Percentiles rank a stretch among this genome's conserved stretches.
Evolutionary conservation across 192 early-diverging fungal species (phyloP).

Genomic region (Linderina pennispora): DNA sequence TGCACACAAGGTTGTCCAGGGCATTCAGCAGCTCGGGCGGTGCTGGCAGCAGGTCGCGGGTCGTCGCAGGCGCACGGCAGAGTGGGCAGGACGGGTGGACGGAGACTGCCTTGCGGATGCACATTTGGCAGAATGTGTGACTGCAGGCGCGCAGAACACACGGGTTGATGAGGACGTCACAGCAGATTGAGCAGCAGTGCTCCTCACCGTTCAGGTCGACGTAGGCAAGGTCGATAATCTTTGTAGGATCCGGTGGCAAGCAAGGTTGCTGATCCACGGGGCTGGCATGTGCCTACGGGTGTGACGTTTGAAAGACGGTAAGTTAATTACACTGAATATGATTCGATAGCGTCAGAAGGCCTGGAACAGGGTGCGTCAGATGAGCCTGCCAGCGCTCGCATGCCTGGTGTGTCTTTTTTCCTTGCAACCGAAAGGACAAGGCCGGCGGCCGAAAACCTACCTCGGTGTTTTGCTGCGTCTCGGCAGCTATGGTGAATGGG

Average conservation of each 20-base stretch:
- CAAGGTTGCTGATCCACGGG: too few species aligned
- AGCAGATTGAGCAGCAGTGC: neutral
- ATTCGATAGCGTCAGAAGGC: slow-evolving; percentile 5
- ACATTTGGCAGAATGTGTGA: neutral
- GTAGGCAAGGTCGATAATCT: neutral
- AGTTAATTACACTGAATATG: too few species aligned
- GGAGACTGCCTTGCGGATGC: neutral
- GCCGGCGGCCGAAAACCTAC: too few species aligned
- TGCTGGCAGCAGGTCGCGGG: neutral
- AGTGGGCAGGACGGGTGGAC: neutral
- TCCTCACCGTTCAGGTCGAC: neutral
- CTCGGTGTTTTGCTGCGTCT: too few species aligned
- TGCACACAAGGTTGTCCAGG: neutral
- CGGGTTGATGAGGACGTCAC: neutral
- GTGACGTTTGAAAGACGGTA: too few species aligned
- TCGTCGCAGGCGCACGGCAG: neutral
- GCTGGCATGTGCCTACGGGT: too few species aligned
- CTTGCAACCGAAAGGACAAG: too few species aligned
- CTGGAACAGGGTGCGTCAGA: too few species aligned
- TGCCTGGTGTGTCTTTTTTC: too few species aligned
- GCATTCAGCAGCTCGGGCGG: neutral
- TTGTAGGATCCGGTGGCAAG: neutral
- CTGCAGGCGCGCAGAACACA: neutral
- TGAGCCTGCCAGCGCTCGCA: too few species aligned
- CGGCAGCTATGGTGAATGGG: too few species aligned